These are phyloP conservation scores for Asterochloris erici DNA, from an alignment of 139 green algal species.

Conservation along the genomic window DNA sequence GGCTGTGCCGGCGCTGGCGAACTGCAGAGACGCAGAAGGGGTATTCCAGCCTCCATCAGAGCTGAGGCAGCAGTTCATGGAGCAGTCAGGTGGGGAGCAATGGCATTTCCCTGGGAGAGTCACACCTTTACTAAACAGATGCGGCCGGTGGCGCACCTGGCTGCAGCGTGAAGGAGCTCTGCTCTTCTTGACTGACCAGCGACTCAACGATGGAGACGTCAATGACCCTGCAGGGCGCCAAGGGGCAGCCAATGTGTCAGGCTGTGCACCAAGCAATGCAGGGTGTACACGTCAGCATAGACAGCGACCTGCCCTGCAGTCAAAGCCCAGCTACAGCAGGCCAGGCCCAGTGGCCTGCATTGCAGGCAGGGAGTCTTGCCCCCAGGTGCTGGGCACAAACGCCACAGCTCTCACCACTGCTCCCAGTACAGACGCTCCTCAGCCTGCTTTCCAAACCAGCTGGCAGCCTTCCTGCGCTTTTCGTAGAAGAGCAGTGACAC, in stretches of 20 bases:
- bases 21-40: constrained; percentile 3
- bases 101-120: background rate
- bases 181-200: constrained; percentile 14
- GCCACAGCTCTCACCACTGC: constrained; percentile 60
- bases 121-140: background rate
- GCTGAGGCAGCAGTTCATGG: background rate
- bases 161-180: constrained; percentile 17
- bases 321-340: too few species aligned
- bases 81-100: background rate
- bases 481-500: constrained; percentile 80
- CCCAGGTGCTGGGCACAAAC: background rate
- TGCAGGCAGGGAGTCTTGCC: background rate
- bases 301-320: too few species aligned
- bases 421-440: constrained; percentile 88
- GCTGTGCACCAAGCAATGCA: background rate
- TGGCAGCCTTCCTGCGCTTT: constrained; percentile 54
- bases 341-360: too few species aligned
- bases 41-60: background rate
- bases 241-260: background rate
- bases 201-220: constrained; percentile 20
- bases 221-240: constrained; percentile 3
- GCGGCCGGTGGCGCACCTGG: background rate
- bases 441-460: constrained; percentile 40
- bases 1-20: constrained; percentile 24
- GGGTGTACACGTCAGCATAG: background rate